A percentile compares a stretch with the other conserved stretches of the same genome.
phyloP scores from a whole-genome alignment of 2,329 filamentous ascomycete genomes.

The Diaporthe ampelina region DNA sequence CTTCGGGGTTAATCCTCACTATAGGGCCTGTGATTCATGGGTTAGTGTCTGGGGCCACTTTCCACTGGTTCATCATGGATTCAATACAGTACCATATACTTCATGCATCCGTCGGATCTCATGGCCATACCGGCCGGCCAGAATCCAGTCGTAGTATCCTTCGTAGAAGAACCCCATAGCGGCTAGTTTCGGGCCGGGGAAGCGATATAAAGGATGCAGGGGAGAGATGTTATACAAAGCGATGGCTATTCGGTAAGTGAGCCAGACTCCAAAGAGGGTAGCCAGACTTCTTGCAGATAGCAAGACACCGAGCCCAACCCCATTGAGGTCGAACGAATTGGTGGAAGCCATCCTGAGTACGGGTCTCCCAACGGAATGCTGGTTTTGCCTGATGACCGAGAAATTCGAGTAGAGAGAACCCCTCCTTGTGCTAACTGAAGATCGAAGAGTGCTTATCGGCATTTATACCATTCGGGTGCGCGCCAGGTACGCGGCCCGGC shows the following conservation, averaged over 20 bases:
- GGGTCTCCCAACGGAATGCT: background rate
- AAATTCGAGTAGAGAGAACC: background rate
- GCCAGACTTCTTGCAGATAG: background rate
- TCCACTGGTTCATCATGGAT: background rate
- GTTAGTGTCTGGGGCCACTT: too few species aligned
- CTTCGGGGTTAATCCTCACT: slow-evolving; percentile 56
- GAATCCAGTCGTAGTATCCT: slow-evolving; percentile 29
- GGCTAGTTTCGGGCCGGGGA: slow-evolving; percentile 26
- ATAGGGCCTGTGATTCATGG: slow-evolving; percentile 46
- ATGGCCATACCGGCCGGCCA: slow-evolving; percentile 5
- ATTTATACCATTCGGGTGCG: background rate
- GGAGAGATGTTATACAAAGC: slow-evolving; percentile 35
- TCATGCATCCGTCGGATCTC: slow-evolving; percentile 33
- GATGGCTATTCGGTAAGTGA: background rate
- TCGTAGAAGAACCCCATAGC: slow-evolving; percentile 29
- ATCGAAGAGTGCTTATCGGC: background rate
- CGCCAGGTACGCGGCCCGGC: background rate
- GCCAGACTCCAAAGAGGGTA: background rate
- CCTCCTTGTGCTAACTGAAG: background rate
- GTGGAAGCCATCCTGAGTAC: background rate
- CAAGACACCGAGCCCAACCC: slow-evolving; percentile 3
- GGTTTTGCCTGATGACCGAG: too few species aligned
- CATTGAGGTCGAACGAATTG: background rate
- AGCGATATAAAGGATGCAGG: slow-evolving; percentile 14
- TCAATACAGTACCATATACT: slow-evolving; percentile 5